A percentile compares a stretch with the other conserved stretches of the same genome.
phyloP scores from a whole-genome alignment of 2,329 filamentous ascomycete species.

The Paramyrothecium roridum region DNA sequence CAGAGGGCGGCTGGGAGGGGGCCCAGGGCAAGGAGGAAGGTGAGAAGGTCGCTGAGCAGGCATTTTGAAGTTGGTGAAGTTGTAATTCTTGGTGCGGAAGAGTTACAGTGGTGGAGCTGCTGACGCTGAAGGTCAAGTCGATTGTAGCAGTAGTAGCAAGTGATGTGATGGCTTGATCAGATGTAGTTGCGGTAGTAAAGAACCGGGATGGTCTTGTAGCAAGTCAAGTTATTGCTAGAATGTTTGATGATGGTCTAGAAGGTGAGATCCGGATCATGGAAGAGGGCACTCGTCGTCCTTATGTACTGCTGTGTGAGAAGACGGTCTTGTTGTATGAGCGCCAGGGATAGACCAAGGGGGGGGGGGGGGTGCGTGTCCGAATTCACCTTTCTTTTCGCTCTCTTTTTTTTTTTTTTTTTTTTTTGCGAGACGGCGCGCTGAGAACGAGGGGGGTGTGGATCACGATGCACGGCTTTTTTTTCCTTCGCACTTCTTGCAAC shows the following conservation, averaged over 20 bases:
- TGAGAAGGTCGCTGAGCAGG: constrained; percentile 61
- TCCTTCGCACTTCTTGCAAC: background rate
- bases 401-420: background rate
- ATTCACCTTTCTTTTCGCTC: background rate
- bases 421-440: background rate
- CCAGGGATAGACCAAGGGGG: background rate
- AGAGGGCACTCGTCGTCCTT: background rate
- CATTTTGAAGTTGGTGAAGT: constrained; percentile 34
- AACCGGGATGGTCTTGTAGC: background rate
- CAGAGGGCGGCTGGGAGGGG: constrained; percentile 61
- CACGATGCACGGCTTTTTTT: background rate
- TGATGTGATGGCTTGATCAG: background rate
- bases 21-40: constrained; percentile 65
- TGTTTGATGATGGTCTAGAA: background rate
- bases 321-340: background rate
- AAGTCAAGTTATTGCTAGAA: background rate
- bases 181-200: background rate
- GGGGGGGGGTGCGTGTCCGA: background rate
- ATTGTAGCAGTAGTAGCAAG: background rate
- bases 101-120: background rate
- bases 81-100: constrained; percentile 1
- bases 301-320: background rate
- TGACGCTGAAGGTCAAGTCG: background rate
- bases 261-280: background rate
- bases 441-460: background rate